Evolutionary conservation across 2,329 filamentous ascomycete species (phyloP), one percentile per base, ranked within the genome.

Genomic region (Ceratocystis destructans): DNA sequence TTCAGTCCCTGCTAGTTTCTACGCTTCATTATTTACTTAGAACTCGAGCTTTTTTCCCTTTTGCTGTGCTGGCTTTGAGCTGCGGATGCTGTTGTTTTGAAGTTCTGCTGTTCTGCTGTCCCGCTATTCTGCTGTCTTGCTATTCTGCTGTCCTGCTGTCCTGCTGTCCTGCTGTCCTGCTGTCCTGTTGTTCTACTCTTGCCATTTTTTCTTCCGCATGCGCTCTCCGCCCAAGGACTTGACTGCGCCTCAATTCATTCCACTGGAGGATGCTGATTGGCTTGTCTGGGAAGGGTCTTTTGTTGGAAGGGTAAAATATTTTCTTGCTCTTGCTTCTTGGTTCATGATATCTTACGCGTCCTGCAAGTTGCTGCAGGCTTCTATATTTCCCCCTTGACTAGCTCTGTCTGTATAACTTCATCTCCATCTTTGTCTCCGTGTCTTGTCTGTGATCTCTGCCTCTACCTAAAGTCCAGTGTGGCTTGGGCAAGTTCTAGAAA

Each of bases 221-320:
- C 61, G 12, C 55, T 59, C 33, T 59, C 55, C 55, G 55, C 55
- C n/a, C 33, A 37, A 37, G 55, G 55, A 22, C 55, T 59, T 37
- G 55, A 20, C 55, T 59, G 55, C 55, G 55, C 55, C 55, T 59
- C 55, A 59, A 59, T 59, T 59, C 28, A 59, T 33, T 59, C 55
- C 55, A 25, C 55, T 12, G 28, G 12, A 31, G 55, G 25, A 37
- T n/a, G 55, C 55, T 59, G 55, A 59, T 59, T 59, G 55, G 55
- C 55, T 59, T n/a, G 28, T 59, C n/a, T 4, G 28, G 7, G 17
- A 31, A 37, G 55, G 55, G 55, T 59, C 55, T 59, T 59, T 59
- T 59, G 55, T 59, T 15, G 10, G 28, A 31, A 33, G 37, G 37
- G 37, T 41, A 41, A 59, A 31, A 59, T 17, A 59, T 59, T 59